Evolutionary conservation across 2,329 filamentous ascomycete species (phyloP).

Genomic region (Metarhizium robertsii): DNA sequence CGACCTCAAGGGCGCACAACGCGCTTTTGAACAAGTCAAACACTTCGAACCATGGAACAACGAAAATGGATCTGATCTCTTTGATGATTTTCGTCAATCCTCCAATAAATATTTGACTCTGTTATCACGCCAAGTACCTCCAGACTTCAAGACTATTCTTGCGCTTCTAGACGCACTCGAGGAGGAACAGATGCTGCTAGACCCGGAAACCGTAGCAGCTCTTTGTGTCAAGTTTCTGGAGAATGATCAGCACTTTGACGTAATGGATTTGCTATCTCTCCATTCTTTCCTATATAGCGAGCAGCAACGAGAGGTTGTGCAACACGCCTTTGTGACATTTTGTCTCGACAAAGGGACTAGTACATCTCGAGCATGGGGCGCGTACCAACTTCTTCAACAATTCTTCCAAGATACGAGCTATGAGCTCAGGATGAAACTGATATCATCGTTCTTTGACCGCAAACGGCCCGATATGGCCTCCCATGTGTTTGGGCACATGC

Average conservation of each 20-base stretch:
- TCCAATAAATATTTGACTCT: conserved; percentile 65
- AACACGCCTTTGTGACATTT: conserved; percentile 57
- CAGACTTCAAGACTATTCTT: conserved; percentile 62
- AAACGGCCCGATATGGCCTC: conserved; percentile 75
- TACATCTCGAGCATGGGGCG: conserved; percentile 54
- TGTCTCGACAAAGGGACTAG: conserved; percentile 53
- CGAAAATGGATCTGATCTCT: conserved; percentile 32
- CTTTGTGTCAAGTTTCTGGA: conserved; percentile 67
- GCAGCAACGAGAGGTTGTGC: conserved; percentile 57
- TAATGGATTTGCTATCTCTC: conserved; percentile 72
- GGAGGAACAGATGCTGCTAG: conserved; percentile 58
- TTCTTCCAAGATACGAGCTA: conserved; percentile 59
- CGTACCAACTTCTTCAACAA: conserved; percentile 56
- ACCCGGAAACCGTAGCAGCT: conserved; percentile 63
- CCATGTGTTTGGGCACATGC: conserved; percentile 88
- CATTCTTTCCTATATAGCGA: conserved; percentile 63
- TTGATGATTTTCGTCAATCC: conserved; percentile 45
- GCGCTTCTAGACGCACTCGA: conserved; percentile 66
- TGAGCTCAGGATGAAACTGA: conserved; percentile 57
- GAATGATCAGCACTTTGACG: conserved; percentile 67
- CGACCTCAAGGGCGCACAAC: conserved; percentile 61
- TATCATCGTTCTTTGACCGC: conserved; percentile 74
- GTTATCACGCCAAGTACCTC: conserved; percentile 50
- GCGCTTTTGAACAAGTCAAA: conserved; percentile 45
- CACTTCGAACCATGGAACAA: conserved; percentile 28